Percentiles rank a stretch among this genome's conserved stretches.
phyloP scores from a whole-genome alignment of 2,329 filamentous ascomycete species.

The Moelleriella libera region DNA sequence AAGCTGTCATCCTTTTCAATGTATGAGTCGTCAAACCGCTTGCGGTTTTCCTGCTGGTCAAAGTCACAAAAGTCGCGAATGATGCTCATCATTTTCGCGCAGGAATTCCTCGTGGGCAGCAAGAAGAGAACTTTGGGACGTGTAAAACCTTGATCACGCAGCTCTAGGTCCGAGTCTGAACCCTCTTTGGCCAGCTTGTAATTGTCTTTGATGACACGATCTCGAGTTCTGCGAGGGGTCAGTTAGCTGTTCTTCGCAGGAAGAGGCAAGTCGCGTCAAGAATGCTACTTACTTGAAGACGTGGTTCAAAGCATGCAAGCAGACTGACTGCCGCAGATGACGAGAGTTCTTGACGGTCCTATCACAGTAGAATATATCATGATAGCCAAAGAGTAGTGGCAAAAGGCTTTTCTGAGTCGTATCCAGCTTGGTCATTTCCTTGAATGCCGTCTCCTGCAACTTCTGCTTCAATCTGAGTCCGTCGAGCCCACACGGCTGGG shows the following conservation, averaged over 20 bases:
- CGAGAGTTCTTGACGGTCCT: conserved; percentile 56
- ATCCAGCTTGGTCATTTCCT: conserved; percentile 43
- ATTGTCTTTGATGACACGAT: conserved; percentile 87
- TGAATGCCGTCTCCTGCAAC: conserved; percentile 38
- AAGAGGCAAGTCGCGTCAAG: not conserved
- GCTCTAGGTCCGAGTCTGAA: conserved; percentile 51
- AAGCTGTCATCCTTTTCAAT: conserved; percentile 50
- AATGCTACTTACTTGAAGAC: conserved; percentile 55
- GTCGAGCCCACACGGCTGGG: conserved; percentile 40
- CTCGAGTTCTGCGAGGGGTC: conserved; percentile 48
- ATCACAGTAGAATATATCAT: conserved; percentile 64
- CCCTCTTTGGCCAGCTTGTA: conserved; percentile 57
- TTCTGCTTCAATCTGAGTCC: conserved; percentile 46
- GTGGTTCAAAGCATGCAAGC: conserved; percentile 81
- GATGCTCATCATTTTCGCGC: conserved; percentile 61
- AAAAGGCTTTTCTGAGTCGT: conserved; percentile 50
- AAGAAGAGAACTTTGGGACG: conserved; percentile 86
- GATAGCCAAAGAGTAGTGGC: conserved; percentile 66
- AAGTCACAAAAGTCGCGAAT: conserved; percentile 65
- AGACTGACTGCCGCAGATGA: conserved; percentile 55
- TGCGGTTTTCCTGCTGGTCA: conserved; percentile 90
- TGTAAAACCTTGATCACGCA: conserved; percentile 90
- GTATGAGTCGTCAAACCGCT: conserved; percentile 80
- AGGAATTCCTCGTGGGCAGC: conserved; percentile 77
- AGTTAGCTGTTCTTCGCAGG: not conserved